Evolutionary conservation across 352 stramenopile species (phyloP).

Genomic region (Phytophthora palmivora): DNA sequence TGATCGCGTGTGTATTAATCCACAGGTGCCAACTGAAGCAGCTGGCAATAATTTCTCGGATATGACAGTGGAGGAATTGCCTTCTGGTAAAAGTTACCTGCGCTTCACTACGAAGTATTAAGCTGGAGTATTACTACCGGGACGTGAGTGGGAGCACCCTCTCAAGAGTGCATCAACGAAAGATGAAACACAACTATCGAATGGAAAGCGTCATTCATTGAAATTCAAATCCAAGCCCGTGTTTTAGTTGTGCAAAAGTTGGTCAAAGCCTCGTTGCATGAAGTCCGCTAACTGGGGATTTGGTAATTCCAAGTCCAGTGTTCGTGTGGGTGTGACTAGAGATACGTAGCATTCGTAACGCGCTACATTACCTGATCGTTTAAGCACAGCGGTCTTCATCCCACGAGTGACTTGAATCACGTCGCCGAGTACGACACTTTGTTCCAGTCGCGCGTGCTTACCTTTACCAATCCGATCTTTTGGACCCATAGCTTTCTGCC

Average conservation of each 20-base stretch:
- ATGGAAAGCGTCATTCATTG: no score
- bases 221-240: no score
- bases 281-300: constrained; percentile 66
- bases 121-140: neutral
- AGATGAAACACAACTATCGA: no score
- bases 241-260: constrained; percentile 43
- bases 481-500: constrained; percentile 62
- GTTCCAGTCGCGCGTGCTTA: constrained; percentile 74
- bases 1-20: constrained; percentile 70
- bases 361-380: constrained; percentile 68
- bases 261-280: constrained; percentile 62
- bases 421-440: constrained; percentile 69
- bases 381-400: constrained; percentile 84
- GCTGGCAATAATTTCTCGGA: constrained; percentile 73
- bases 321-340: constrained; percentile 72
- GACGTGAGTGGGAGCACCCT: neutral
- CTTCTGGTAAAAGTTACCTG: constrained; percentile 80
- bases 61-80: constrained; percentile 63
- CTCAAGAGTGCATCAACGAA: no score
- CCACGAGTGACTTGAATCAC: constrained; percentile 77
- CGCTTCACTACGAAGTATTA: constrained; percentile 65
- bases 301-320: constrained; percentile 70
- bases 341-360: constrained; percentile 82
- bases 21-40: constrained; percentile 60
- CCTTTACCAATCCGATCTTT: constrained; percentile 55